Evolutionary conservation across 306 rosid genomes (phyloP).

Genomic region (Herpetospermum pedunculosum): DNA sequence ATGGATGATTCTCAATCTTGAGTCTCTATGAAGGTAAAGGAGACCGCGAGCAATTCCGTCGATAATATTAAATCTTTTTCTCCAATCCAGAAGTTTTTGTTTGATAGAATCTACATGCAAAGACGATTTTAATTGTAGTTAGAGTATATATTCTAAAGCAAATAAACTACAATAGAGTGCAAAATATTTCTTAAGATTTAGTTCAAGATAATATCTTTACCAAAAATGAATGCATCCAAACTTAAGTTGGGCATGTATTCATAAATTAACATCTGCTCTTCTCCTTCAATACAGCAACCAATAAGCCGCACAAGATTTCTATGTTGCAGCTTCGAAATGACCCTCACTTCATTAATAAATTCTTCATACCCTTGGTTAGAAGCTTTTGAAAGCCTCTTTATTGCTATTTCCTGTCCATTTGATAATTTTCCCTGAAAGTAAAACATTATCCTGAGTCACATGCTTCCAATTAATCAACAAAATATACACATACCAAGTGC

Average conservation of each 20-base stretch:
- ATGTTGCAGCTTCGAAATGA: constrained; percentile 1
- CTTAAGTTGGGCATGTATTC: constrained; percentile 1
- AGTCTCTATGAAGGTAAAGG: constrained; percentile 6
- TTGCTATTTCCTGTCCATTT: constrained; percentile 35
- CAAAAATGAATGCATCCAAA: constrained; percentile 15
- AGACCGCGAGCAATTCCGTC: constrained; percentile 9
- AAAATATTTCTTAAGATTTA: not conserved
- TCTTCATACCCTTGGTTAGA: constrained; percentile 19
- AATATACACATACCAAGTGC: not conserved
- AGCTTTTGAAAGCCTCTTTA: constrained; percentile 29
- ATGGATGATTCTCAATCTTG: constrained; percentile 4
- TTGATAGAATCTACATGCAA: not conserved
- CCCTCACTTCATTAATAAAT: not conserved
- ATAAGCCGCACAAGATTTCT: constrained; percentile 25
- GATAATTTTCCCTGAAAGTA: constrained; percentile 18
- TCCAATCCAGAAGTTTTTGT: not conserved
- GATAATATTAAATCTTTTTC: not conserved
- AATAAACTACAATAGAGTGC: not conserved
- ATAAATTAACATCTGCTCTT: not conserved
- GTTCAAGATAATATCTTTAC: constrained; percentile 9
- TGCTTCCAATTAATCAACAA: too few species aligned
- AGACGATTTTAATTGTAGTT: not conserved
- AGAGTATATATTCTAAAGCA: not conserved
- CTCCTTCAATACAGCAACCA: not conserved
- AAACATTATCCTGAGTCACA: not conserved